Conservation (phyloP, 202 grass and related monocot genomes). For the Carex arenaria region DNA sequence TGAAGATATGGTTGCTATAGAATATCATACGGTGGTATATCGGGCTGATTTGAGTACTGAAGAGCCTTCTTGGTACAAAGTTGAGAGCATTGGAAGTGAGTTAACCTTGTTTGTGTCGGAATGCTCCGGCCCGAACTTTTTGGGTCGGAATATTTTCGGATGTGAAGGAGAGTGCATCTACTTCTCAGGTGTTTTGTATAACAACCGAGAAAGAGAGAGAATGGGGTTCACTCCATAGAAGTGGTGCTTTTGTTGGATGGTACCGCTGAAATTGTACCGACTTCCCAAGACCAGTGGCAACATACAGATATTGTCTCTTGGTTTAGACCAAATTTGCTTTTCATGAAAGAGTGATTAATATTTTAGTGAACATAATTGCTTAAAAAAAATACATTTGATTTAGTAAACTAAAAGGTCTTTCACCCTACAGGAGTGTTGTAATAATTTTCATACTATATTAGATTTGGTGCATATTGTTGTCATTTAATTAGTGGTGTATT, state of each 20-base stretch:
- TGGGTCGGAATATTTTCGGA: not conserved
- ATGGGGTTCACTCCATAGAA: not conserved
- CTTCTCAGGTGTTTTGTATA: not conserved
- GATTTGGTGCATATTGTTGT: not conserved
- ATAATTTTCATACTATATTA: not conserved
- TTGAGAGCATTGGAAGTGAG: not conserved
- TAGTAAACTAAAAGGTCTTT: no score
- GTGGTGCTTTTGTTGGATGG: not conserved
- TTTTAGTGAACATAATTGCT: no score
- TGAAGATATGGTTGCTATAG: no score
- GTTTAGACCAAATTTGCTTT: slow-evolving; percentile 9
- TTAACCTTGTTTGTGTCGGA: not conserved
- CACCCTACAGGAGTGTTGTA: no score
- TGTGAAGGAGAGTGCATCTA: not conserved
- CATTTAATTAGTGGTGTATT: not conserved
- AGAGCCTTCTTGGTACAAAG: not conserved
- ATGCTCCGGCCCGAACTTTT: not conserved
- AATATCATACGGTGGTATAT: not conserved
- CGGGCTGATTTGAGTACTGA: not conserved
- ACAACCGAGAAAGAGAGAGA: not conserved
- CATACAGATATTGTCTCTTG: not conserved
- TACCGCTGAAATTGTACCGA: not conserved
- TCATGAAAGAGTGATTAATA: no score
- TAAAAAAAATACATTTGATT: no score
- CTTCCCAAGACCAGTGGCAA: not conserved